phyloP scores from a whole-genome alignment of 1,284 basidiomycete genomes.

The Moniliella sp. region DNA sequence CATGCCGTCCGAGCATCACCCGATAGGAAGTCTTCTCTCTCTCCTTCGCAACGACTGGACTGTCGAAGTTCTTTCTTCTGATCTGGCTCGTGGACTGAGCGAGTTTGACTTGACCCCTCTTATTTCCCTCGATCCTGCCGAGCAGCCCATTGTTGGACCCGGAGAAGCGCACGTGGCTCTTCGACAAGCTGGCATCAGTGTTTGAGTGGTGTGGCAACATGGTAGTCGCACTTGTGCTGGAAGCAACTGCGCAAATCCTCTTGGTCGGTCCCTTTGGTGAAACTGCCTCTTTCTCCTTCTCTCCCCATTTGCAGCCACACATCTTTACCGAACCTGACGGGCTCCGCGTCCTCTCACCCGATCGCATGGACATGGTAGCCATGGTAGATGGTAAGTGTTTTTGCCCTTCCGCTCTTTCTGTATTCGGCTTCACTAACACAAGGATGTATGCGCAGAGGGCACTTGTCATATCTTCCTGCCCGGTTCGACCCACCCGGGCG shows the following conservation, averaged over 20 bases:
- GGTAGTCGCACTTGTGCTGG: conserved; percentile 66
- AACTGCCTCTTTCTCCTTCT: conserved; percentile 60
- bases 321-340: conserved; percentile 70
- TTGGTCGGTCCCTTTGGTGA: conserved; percentile 81
- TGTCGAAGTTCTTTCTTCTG: conserved; percentile 78
- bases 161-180: conserved; percentile 5
- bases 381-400: too few species aligned
- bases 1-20: conserved; percentile 65
- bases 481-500: conserved; percentile 71
- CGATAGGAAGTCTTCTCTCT: conserved; percentile 74
- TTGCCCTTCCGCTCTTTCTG: too few species aligned
- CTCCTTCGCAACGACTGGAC: conserved; percentile 48
- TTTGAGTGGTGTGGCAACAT: conserved; percentile 91
- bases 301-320: conserved; percentile 54
- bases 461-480: conserved; percentile 47
- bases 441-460: too few species aligned
- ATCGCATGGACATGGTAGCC: too few species aligned
- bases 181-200: conserved; percentile 8
- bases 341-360: conserved; percentile 55
- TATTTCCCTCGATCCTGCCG: too few species aligned
- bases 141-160: too few species aligned
- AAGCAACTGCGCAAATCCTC: conserved; percentile 57
- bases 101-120: conserved; percentile 47
- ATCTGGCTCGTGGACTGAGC: conserved; percentile 68
- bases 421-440: too few species aligned